Evolutionary conservation across 1,139 yeast species (phyloP).

Genomic region (Suhomyces yuchorum): DNA sequence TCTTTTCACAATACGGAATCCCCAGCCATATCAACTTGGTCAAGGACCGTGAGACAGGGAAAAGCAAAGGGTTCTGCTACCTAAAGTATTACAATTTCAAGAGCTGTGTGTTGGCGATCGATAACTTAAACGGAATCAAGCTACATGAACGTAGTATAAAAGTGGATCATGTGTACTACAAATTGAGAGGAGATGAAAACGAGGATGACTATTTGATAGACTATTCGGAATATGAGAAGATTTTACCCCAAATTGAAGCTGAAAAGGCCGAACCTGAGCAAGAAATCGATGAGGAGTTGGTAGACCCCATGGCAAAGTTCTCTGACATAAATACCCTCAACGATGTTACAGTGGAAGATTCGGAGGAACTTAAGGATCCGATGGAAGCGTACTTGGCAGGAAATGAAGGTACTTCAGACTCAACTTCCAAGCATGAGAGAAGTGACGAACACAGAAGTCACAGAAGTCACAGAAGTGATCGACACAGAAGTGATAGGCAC

Average conservation of each 20-base stretch:
- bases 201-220: slow-evolving; percentile 45
- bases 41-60: slow-evolving; percentile 69
- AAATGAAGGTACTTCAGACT: slow-evolving; percentile 5
- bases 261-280: background rate
- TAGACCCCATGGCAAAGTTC: slow-evolving; percentile 18
- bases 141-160: slow-evolving; percentile 58
- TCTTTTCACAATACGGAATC: slow-evolving; percentile 88
- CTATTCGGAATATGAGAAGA: slow-evolving; percentile 26
- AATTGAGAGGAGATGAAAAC: slow-evolving; percentile 53
- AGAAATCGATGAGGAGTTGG: slow-evolving; percentile 15
- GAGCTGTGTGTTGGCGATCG: slow-evolving; percentile 84
- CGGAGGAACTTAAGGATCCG: slow-evolving; percentile 22
- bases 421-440: slow-evolving; percentile 2
- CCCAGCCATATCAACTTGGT: slow-evolving; percentile 77
- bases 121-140: slow-evolving; percentile 76
- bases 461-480: slow-evolving; percentile 8
- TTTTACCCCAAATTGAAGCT: slow-evolving; percentile 1
- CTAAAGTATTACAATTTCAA: slow-evolving; percentile 81
- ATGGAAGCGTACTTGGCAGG: slow-evolving; percentile 18
- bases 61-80: slow-evolving; percentile 77
- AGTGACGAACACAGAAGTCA: slow-evolving; percentile 11
- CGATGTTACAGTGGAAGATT: background rate
- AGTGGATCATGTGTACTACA: slow-evolving; percentile 78
- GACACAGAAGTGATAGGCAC: slow-evolving; percentile 2
- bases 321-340: background rate